Conservation (phyloP, 2,329 filamentous ascomycete species). For the Arthrinium puccinioides region DNA sequence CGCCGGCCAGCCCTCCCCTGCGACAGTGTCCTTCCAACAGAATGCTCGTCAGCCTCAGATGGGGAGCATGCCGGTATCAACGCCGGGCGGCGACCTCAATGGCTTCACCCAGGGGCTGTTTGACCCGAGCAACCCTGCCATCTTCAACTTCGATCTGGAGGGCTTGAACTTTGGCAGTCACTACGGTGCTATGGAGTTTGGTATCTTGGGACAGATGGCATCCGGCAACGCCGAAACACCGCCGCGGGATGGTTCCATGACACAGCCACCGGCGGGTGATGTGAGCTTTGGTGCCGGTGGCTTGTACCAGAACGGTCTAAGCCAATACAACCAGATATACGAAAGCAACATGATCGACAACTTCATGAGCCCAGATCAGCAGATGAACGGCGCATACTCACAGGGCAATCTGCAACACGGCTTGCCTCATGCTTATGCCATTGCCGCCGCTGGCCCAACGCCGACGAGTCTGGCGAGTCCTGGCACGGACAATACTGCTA, state of each 20-base stretch:
- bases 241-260: constrained; percentile 52
- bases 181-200: constrained; percentile 91
- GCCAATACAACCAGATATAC: constrained; percentile 42
- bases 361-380: constrained; percentile 45
- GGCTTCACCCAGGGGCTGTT: constrained; percentile 58
- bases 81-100: constrained; percentile 41
- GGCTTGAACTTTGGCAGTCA: constrained; percentile 93
- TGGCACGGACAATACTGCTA: constrained; percentile 55
- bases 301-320: constrained; percentile 44
- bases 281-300: constrained; percentile 31
- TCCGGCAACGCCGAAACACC: constrained; percentile 79
- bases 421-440: constrained; percentile 58
- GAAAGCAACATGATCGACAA: constrained; percentile 44
- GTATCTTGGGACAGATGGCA: constrained; percentile 93
- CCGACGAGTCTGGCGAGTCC: constrained; percentile 57
- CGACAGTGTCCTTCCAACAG: constrained; percentile 64
- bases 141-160: constrained; percentile 94
- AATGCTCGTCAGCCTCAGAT: constrained; percentile 36
- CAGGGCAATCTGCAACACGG: constrained; percentile 56
- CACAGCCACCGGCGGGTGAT: constrained; percentile 29
- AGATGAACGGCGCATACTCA: constrained; percentile 38
- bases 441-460: constrained; percentile 43
- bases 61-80: constrained; percentile 39
- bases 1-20: constrained; percentile 62
- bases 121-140: constrained; percentile 81